Percentiles rank a stretch among this genome's conserved stretches.
phyloP scores from a whole-genome alignment of 2,329 filamentous ascomycete species.

The Fusarium vanettenii region DNA sequence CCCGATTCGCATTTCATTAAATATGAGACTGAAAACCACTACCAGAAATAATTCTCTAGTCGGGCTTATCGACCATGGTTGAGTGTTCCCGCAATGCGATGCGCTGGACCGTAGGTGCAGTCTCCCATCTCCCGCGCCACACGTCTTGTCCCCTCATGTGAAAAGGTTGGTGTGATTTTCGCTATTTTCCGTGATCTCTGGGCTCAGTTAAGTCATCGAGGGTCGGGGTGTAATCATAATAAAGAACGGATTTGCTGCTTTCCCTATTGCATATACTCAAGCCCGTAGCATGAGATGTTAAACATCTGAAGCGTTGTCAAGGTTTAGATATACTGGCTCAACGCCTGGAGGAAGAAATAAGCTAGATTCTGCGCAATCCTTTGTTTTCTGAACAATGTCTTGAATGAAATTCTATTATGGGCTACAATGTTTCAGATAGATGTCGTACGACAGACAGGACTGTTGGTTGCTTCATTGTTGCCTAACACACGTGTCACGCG shows the following conservation, averaged over 20 bases:
- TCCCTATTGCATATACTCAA: not conserved
- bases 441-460: not conserved
- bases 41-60: too few relatives aligned
- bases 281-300: not conserved
- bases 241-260: too few relatives aligned
- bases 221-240: too few relatives aligned
- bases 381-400: too few relatives aligned
- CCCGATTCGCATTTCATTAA: not conserved
- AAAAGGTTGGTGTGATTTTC: not conserved
- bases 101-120: not conserved
- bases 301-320: not conserved
- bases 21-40: not conserved
- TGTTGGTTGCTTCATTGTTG: not conserved
- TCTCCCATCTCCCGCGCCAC: not conserved
- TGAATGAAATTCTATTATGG: not conserved
- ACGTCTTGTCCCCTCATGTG: not conserved
- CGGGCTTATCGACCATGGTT: not conserved
- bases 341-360: not conserved
- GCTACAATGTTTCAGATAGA: not conserved
- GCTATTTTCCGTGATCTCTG: not conserved
- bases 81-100: not conserved
- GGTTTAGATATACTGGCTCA: not conserved
- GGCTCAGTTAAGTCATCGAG: too few relatives aligned
- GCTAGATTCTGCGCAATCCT: not conserved
- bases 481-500: not conserved